Evolutionary conservation across 805 yeast genomes (phyloP).

Genomic region (Candida tammaniensis): DNA sequence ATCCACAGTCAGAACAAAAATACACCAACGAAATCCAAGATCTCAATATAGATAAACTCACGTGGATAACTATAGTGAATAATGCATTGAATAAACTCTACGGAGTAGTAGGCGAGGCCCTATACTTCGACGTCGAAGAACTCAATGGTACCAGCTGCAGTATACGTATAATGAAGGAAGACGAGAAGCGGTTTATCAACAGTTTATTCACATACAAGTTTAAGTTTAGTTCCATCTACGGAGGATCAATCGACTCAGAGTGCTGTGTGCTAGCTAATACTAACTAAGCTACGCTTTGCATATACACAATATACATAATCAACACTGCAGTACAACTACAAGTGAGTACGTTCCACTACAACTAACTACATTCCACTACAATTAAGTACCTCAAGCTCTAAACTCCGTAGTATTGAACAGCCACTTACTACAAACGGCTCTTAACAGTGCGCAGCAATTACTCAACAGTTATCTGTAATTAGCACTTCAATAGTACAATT

Average conservation of each 20-base stretch:
- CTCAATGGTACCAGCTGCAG: slow-evolving; percentile 14
- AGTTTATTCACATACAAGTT: slow-evolving; percentile 31
- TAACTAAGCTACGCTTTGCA: too few relatives aligned
- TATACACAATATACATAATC: too few relatives aligned
- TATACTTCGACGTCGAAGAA: slow-evolving; percentile 27
- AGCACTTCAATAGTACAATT: too few relatives aligned
- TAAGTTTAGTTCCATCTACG: slow-evolving; percentile 23
- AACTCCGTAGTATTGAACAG: not conserved
- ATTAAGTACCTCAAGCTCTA: not conserved
- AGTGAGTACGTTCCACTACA: too few relatives aligned
- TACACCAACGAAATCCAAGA: slow-evolving; percentile 11
- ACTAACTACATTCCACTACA: not conserved
- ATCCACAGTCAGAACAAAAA: slow-evolving; percentile 3
- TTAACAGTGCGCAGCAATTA: too few relatives aligned
- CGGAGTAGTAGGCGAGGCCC: slow-evolving; percentile 34
- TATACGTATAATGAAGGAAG: slow-evolving; percentile 28
- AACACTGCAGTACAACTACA: too few relatives aligned
- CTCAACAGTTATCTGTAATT: too few relatives aligned
- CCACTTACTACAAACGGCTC: not conserved
- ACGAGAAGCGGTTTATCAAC: slow-evolving; percentile 25
- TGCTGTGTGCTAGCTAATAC: too few relatives aligned
- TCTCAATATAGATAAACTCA: slow-evolving; percentile 23
- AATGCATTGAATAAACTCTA: slow-evolving; percentile 24
- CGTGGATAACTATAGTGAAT: slow-evolving; percentile 30
- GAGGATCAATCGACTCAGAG: slow-evolving; percentile 14